Evolutionary conservation across 306 rosid species (phyloP).

Genomic region (Ochetophila trinervis): DNA sequence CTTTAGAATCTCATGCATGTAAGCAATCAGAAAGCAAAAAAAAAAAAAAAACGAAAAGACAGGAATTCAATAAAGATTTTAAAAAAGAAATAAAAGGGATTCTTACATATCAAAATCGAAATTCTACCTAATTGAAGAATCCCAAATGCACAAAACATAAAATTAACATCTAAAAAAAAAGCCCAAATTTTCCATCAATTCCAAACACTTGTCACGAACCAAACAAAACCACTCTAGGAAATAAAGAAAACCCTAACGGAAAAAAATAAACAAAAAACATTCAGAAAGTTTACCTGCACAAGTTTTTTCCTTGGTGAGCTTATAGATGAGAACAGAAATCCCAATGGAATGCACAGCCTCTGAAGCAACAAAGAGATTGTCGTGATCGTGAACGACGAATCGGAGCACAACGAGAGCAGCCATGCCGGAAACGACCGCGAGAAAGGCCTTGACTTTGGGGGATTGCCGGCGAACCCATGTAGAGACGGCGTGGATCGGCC

Average conservation of each 20-base stretch:
- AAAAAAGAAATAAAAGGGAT: too few species aligned
- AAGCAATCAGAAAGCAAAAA: too few species aligned
- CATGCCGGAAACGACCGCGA: conserved; percentile 83
- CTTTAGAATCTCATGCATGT: too few species aligned
- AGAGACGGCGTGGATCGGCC: conserved; percentile 52
- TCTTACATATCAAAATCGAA: too few species aligned
- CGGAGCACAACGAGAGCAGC: conserved; percentile 76
- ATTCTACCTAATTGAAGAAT: neutral
- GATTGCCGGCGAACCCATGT: conserved; percentile 84
- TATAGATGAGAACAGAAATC: conserved; percentile 78
- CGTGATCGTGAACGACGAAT: conserved; percentile 80
- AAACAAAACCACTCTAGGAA: neutral
- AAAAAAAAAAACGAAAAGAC: too few species aligned
- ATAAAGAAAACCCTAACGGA: neutral
- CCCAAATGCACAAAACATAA: conserved; percentile 2
- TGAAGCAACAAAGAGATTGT: conserved; percentile 86
- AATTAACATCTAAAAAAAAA: neutral
- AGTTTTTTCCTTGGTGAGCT: conserved; percentile 87
- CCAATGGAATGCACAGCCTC: conserved; percentile 91
- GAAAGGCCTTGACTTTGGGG: conserved; percentile 83
- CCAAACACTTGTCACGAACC: neutral
- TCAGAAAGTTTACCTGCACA: conserved; percentile 89
- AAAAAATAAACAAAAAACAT: neutral
- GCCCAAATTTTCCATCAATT: neutral
- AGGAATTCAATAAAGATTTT: too few species aligned